Evolutionary conservation across 257 asterid species (phyloP), one percentile per base, ranked within the genome.

Genomic region (Solanum rostratum): DNA sequence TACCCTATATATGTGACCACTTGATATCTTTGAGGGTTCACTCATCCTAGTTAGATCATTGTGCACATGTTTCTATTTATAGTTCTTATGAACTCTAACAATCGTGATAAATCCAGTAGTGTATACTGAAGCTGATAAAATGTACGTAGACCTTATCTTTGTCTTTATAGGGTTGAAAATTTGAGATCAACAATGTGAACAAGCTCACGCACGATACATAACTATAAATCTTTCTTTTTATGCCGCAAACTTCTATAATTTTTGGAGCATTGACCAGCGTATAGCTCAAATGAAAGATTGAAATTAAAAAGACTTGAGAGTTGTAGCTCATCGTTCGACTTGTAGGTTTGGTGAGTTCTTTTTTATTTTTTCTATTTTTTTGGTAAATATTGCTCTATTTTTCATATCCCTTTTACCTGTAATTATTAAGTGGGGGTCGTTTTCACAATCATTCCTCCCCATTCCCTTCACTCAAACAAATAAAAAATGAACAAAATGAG

Each of bases 81-180:
- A 49, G 15, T 41, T 7, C 7, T 41, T 7, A 41, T 41, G 4
- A 33, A 4, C 39, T 33, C 4, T 33, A 33, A 4, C 6, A 33
- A 3, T 4, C 3, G 6, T 33, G 39, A 33, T 33, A 33, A 33
- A 33, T 33, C 1, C 1, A 33, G 39, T 33, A 33, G 39, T 0
- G 39, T 33, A 33, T 33, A 0, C 4, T 33, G 39, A 33, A 5
- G 4, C 39, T 4, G 39, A 33, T 33, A 1, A 5, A 33, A 33
- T 46, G 12, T 46, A 11, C 52, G 1, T 4, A 10, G 1, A 46
- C 5, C 12, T 46, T 33, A 33, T 3, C 0, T 0, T 0, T 4
- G 0, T 4, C 6, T 33, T 33, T 59, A 10, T n/a, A 0, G 4
- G 30, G 0, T 50, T n/a, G 15, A 59, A 1, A 12, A n/a, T 1